Conservation (phyloP, 306 rosid species). For the Rosa lucieae region DNA sequence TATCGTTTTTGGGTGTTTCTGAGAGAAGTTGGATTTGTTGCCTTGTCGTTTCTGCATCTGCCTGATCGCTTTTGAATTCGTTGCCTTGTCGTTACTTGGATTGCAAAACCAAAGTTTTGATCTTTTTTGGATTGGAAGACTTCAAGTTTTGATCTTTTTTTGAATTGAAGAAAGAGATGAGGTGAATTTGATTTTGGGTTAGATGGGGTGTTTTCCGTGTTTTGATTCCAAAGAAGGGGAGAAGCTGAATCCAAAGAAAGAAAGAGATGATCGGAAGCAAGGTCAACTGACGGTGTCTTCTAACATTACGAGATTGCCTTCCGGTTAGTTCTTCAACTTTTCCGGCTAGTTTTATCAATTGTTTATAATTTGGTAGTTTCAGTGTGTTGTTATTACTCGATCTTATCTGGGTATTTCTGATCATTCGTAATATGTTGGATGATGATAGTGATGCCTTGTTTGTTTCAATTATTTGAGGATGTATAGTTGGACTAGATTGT, state of each 20-base stretch:
- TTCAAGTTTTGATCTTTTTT: not conserved
- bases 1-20: constrained; percentile 28
- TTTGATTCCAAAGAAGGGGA: constrained; percentile 93
- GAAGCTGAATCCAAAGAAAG: constrained; percentile 65
- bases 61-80: constrained; percentile 17
- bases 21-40: constrained; percentile 31
- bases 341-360: not conserved
- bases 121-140: constrained; percentile 18
- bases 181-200: constrained; percentile 28
- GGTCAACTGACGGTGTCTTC: constrained; percentile 37
- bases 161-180: not conserved
- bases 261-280: constrained; percentile 51
- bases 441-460: constrained; percentile 8
- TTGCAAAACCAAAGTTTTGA: constrained; percentile 25
- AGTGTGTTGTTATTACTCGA: constrained; percentile 25
- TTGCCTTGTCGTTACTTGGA: constrained; percentile 19
- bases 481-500: constrained; percentile 7
- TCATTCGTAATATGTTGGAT: constrained; percentile 19
- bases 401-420: constrained; percentile 48
- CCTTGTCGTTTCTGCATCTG: constrained; percentile 27
- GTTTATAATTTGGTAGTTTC: not conserved
- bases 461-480: constrained; percentile 14
- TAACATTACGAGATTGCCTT: constrained; percentile 65
- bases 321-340: constrained; percentile 49
- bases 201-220: constrained; percentile 90